Percentiles rank a stretch among this genome's conserved stretches.
Evolutionary conservation across 2,329 filamentous ascomycete genomes (phyloP).

Genomic region (Chaetomium sp.): DNA sequence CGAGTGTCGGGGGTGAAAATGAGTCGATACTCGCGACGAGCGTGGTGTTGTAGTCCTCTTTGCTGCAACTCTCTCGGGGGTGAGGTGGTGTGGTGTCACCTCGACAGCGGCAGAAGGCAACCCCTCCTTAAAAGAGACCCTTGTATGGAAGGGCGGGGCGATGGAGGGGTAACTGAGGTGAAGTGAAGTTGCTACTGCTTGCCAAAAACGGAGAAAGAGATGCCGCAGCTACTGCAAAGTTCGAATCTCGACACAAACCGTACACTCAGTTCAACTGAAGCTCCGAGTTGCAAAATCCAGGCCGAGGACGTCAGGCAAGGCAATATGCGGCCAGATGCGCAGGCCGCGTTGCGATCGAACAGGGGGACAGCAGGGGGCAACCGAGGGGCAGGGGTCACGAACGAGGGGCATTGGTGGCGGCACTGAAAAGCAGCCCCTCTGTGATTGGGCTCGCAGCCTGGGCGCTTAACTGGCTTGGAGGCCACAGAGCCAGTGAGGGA

Average conservation of each 20-base stretch:
- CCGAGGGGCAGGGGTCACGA: constrained; percentile 7
- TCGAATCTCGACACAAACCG: not conserved
- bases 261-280: constrained; percentile 14
- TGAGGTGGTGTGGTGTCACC: not conserved
- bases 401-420: constrained; percentile 23
- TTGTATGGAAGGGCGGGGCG: not conserved
- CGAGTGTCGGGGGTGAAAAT: not conserved
- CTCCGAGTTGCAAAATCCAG: constrained; percentile 12
- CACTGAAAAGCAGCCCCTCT: constrained; percentile 22
- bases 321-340: constrained; percentile 39
- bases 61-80: not conserved
- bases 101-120: constrained; percentile 17
- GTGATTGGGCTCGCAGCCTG: constrained; percentile 35
- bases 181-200: constrained; percentile 5
- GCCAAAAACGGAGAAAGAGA: constrained; percentile 13
- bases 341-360: constrained; percentile 32
- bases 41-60: not conserved
- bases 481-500: constrained; percentile 29
- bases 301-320: constrained; percentile 25
- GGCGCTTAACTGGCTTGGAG: constrained; percentile 34
- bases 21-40: not conserved
- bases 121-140: constrained; percentile 24
- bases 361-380: constrained; percentile 24
- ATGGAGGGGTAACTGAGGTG: constrained; percentile 9
- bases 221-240: not conserved